phyloP scores from a whole-genome alignment of 75 land plant genomes.

The Pinus taeda region DNA sequence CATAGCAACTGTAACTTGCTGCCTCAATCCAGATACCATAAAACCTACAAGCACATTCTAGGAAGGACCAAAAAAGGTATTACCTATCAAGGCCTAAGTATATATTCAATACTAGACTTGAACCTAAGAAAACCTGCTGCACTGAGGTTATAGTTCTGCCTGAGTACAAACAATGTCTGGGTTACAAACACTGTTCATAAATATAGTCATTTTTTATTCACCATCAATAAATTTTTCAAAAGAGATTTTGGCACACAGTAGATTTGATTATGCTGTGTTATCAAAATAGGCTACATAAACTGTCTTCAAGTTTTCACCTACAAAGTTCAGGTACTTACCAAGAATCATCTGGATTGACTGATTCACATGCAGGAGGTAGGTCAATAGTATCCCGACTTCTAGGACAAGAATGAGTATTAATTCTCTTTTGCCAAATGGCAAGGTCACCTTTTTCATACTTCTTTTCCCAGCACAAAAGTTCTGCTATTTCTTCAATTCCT shows the following conservation, averaged over 20 bases:
- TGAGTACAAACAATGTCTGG: background rate
- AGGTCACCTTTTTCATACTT: slow-evolving; percentile 66
- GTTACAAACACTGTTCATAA: background rate
- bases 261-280: background rate
- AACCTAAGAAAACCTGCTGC: background rate
- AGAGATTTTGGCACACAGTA: background rate
- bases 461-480: slow-evolving; percentile 88
- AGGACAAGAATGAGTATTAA: slow-evolving; percentile 60
- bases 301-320: background rate
- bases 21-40: background rate
- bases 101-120: background rate
- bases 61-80: background rate
- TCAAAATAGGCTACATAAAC: background rate
- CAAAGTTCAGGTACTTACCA: slow-evolving; percentile 44
- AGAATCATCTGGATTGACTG: slow-evolving; percentile 59
- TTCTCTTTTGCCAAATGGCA: slow-evolving; percentile 87
- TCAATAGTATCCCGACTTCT: slow-evolving; percentile 30
- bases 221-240: background rate
- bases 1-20: background rate
- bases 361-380: slow-evolving; percentile 39
- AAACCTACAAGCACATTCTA: background rate
- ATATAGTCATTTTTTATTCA: background rate
- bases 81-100: background rate
- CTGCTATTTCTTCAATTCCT: slow-evolving; percentile 71
- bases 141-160: background rate